Percentiles rank a stretch among this genome's conserved stretches.
Conservation (phyloP, 164 flowering plant genomes). For the Cinnamomum micranthum region DNA sequence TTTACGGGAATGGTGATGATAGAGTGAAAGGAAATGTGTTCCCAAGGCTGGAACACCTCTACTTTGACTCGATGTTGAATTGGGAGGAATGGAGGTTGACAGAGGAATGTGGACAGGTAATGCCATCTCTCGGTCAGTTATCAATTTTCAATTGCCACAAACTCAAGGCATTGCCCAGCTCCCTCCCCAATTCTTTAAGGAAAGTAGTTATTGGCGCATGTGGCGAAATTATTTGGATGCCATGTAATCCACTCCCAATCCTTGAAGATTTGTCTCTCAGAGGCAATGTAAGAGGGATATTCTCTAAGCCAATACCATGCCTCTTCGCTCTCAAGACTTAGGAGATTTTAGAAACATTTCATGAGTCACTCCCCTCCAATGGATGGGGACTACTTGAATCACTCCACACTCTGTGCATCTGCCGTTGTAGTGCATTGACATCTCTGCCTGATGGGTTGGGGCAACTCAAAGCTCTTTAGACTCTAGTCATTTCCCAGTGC, state of each 20-base stretch:
- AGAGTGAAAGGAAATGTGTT: neutral
- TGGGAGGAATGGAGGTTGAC: neutral
- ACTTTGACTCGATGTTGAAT: neutral
- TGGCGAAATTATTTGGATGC: neutral
- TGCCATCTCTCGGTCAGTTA: neutral
- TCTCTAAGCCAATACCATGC: neutral
- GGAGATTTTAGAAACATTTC: too few species aligned
- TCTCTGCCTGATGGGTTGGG: neutral
- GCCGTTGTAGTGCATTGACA: too few species aligned
- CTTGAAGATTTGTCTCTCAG: neutral
- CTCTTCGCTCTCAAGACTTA: neutral
- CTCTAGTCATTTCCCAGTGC: neutral
- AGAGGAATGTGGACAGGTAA: too few species aligned
- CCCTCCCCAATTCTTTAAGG: neutral
- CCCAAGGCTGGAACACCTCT: neutral
- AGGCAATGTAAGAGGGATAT: neutral
- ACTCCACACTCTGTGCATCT: neutral
- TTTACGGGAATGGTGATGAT: neutral
- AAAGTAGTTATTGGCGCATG: neutral
- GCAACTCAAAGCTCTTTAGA: neutral
- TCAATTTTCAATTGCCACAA: neutral
- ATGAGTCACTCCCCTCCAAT: neutral
- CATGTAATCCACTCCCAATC: neutral
- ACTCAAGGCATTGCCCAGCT: slow-evolving; percentile 1
- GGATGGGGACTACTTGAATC: too few species aligned